These are phyloP conservation scores for Xylaria sp. DNA, from an alignment of 2,329 filamentous ascomycete genomes.

Conservation along the genomic window DNA sequence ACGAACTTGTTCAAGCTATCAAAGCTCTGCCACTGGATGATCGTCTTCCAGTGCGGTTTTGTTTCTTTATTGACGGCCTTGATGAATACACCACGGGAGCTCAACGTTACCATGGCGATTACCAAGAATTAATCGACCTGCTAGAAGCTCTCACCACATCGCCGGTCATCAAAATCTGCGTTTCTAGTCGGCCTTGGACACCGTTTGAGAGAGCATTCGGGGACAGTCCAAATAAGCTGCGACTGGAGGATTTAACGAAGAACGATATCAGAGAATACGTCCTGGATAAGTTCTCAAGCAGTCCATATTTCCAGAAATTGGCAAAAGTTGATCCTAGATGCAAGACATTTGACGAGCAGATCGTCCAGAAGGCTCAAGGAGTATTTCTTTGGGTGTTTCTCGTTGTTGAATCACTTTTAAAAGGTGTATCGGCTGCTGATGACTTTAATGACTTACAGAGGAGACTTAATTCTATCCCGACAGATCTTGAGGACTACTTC, in stretches of 20 bases:
- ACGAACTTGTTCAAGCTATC: neutral
- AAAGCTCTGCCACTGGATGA: neutral
- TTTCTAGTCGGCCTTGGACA: constrained; percentile 48
- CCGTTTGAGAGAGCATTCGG: constrained; percentile 46
- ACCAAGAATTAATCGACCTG: neutral
- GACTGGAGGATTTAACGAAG: constrained; percentile 42
- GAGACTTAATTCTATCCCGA: constrained; percentile 34
- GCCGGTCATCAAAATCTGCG: constrained; percentile 44
- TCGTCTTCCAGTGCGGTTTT: neutral
- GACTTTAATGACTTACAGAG: constrained; percentile 28
- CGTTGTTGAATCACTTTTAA: constrained; percentile 43
- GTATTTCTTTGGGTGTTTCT: constrained; percentile 44
- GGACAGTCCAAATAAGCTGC: constrained; percentile 33
- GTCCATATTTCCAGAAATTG: neutral
- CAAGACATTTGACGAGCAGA: neutral
- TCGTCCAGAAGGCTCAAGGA: neutral
- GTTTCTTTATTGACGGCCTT: neutral
- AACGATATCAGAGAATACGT: constrained; percentile 42
- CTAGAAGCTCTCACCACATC: neutral
- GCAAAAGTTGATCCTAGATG: neutral
- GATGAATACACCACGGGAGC: neutral
- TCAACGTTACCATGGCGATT: neutral
- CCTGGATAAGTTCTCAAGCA: constrained; percentile 39
- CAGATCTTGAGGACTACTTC: constrained; percentile 40
- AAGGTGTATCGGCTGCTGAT: constrained; percentile 42